phyloP scores from a whole-genome alignment of 2,329 filamentous ascomycete genomes.

The Parafenestella ontariensis region DNA sequence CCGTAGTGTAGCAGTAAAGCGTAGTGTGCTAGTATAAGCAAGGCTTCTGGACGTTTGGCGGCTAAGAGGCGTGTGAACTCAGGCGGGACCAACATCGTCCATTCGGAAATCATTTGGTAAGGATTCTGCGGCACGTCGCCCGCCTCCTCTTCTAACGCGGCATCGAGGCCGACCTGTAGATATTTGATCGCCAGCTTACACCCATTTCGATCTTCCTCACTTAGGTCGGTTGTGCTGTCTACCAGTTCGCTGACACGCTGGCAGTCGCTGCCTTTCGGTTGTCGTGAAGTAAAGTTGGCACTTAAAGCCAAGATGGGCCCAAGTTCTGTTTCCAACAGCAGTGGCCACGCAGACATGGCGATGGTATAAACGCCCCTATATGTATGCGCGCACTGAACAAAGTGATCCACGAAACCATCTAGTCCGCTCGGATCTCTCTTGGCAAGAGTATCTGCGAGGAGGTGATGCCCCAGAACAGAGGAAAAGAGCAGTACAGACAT shows the following conservation, averaged over 20 bases:
- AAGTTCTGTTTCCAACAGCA: slow-evolving; percentile 35
- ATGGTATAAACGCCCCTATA: slow-evolving; percentile 28
- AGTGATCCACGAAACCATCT: slow-evolving; percentile 38
- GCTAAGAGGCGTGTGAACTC: slow-evolving; percentile 49
- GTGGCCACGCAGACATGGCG: slow-evolving; percentile 29
- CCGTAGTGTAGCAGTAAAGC: slow-evolving; percentile 56
- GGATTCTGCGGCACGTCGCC: slow-evolving; percentile 4
- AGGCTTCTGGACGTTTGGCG: slow-evolving; percentile 50
- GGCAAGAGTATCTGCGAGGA: slow-evolving; percentile 45
- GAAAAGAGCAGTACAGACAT: slow-evolving; percentile 46
- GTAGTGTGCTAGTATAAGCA: slow-evolving; percentile 60
- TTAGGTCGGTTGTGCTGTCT: slow-evolving; percentile 14
- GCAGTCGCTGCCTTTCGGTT: slow-evolving; percentile 31
- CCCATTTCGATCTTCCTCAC: slow-evolving; percentile 24
- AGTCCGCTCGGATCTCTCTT: slow-evolving; percentile 24
- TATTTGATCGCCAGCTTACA: slow-evolving; percentile 35
- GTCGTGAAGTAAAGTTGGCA: slow-evolving; percentile 22
- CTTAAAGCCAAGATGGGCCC: slow-evolving; percentile 29
- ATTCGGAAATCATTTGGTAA: slow-evolving; percentile 43
- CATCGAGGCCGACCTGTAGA: slow-evolving; percentile 32
- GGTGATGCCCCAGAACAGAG: slow-evolving; percentile 43
- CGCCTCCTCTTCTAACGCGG: slow-evolving; percentile 4
- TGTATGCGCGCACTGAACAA: slow-evolving; percentile 35
- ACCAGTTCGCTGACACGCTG: slow-evolving; percentile 25
- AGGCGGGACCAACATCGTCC: slow-evolving; percentile 46